These are phyloP conservation scores for Kregervanrija fluxuum DNA, from an alignment of 805 yeast species.

Conservation along the genomic window DNA sequence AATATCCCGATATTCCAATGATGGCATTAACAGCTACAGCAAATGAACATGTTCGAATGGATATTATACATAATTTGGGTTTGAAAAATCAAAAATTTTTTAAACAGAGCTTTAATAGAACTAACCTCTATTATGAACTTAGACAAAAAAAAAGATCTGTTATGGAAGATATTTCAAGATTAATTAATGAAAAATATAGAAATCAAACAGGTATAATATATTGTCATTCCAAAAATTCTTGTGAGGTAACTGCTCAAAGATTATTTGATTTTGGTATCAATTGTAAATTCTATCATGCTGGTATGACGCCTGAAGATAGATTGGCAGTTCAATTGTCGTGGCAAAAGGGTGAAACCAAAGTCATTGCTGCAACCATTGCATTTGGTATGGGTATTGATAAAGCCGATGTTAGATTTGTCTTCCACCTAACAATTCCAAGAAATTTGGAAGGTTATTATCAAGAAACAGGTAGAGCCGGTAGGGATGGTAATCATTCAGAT, in stretches of 20 bases:
- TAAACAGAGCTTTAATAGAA: slow-evolving; percentile 88
- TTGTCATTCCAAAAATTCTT: slow-evolving; percentile 83
- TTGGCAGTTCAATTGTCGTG: slow-evolving; percentile 65
- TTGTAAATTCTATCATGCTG: slow-evolving; percentile 85
- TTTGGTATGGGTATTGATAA: slow-evolving; percentile 99
- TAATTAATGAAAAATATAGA: slow-evolving; percentile 43
- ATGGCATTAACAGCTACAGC: slow-evolving; percentile 99
- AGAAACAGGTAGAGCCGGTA: slow-evolving; percentile 97
- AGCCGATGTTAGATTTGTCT: slow-evolving; percentile 87
- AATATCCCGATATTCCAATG: slow-evolving; percentile 75
- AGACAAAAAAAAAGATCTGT: slow-evolving; percentile 52
- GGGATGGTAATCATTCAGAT: slow-evolving; percentile 80
- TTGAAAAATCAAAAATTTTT: slow-evolving; percentile 55
- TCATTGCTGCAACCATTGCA: slow-evolving; percentile 95
- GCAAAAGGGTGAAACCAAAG: slow-evolving; percentile 67
- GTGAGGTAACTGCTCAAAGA: slow-evolving; percentile 72
- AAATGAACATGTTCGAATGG: slow-evolving; percentile 79
- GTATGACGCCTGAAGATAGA: slow-evolving; percentile 79
- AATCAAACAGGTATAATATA: slow-evolving; percentile 81
- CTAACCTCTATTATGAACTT: slow-evolving; percentile 76
- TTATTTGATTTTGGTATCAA: slow-evolving; percentile 54
- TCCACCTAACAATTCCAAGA: slow-evolving; percentile 82
- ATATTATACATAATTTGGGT: slow-evolving; percentile 72
- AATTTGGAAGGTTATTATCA: slow-evolving; percentile 95
- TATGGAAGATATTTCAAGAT: slow-evolving; percentile 51